phyloP scores from a whole-genome alignment of 371 early-diverging fungal species.

The Apophysomyces trapeziformis region DNA sequence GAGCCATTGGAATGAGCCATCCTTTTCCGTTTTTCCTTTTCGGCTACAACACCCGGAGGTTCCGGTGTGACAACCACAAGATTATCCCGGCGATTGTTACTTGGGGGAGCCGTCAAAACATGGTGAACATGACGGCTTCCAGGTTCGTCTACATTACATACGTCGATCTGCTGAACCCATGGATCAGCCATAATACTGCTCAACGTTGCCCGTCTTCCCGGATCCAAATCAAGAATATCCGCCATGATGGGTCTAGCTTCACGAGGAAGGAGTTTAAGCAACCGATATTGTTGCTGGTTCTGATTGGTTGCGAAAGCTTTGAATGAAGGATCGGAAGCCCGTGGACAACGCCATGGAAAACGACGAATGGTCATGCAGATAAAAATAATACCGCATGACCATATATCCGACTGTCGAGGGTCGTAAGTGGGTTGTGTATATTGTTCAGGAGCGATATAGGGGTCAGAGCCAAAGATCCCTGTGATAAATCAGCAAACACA shows the following conservation, averaged over 20 bases:
- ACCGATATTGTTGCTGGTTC: constrained; percentile 44
- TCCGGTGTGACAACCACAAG: constrained; percentile 26
- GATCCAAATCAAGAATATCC: constrained; percentile 59
- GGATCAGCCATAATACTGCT: constrained; percentile 47
- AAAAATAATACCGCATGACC: constrained; percentile 80
- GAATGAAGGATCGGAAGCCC: constrained; percentile 55
- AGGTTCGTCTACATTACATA: constrained; percentile 54
- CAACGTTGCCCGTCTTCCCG: constrained; percentile 49
- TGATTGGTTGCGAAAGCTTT: constrained; percentile 51
- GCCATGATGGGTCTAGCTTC: constrained; percentile 49
- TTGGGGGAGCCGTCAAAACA: constrained; percentile 25
- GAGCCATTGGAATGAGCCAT: neutral
- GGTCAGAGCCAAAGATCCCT: constrained; percentile 85
- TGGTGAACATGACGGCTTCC: constrained; percentile 56
- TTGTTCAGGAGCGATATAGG: constrained; percentile 93
- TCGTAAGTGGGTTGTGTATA: constrained; percentile 64
- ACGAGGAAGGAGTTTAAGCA: constrained; percentile 59
- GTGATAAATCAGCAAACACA: neutral
- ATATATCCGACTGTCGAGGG: constrained; percentile 71
- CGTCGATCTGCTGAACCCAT: constrained; percentile 65
- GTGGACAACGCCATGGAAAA: constrained; percentile 76
- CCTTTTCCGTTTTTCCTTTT: constrained; percentile 27
- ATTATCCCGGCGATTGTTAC: constrained; percentile 16
- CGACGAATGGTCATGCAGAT: constrained; percentile 75
- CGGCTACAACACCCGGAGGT: constrained; percentile 29